These are phyloP conservation scores for Volvariella volvacea DNA, from an alignment of 1,284 basidiomycete genomes.

Conservation along the genomic window DNA sequence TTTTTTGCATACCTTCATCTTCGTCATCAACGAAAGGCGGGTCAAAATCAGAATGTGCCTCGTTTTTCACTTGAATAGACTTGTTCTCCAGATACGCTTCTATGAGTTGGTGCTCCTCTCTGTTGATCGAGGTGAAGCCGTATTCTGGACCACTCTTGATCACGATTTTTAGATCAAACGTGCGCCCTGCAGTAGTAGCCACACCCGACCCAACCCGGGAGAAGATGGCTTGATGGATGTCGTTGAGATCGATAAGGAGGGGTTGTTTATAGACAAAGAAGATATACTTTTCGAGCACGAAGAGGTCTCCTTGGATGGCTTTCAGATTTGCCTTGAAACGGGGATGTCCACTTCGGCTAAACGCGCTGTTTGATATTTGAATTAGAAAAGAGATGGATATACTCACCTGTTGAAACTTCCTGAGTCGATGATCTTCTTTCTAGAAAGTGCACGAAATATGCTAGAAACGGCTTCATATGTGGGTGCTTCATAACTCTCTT, in stretches of 20 bases:
- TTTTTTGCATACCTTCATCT: conserved; percentile 81
- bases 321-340: conserved; percentile 97
- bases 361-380: conserved; percentile 1
- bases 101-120: conserved; percentile 89
- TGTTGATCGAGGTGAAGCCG: conserved; percentile 89
- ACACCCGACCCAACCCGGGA: conserved; percentile 89
- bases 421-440: conserved; percentile 85
- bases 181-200: conserved; percentile 76
- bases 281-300: conserved; percentile 95
- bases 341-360: conserved; percentile 67
- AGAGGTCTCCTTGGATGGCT: conserved; percentile 93
- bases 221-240: conserved; percentile 89
- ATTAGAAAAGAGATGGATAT: background rate
- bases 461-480: conserved; percentile 95
- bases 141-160: conserved; percentile 79
- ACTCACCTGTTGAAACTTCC: conserved; percentile 78
- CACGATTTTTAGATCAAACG: conserved; percentile 91
- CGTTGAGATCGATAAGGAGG: conserved; percentile 83
- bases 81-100: conserved; percentile 84
- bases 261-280: conserved; percentile 98
- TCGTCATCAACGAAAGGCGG: conserved; percentile 66
- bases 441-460: conserved; percentile 87
- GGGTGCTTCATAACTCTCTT: conserved; percentile 88
- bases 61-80: conserved; percentile 92
- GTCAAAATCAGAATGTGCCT: conserved; percentile 86